Percentiles rank a stretch among this genome's conserved stretches.
Conservation (phyloP, 2,329 filamentous ascomycete species). For the Pseudocercospora fijiensis region DNA sequence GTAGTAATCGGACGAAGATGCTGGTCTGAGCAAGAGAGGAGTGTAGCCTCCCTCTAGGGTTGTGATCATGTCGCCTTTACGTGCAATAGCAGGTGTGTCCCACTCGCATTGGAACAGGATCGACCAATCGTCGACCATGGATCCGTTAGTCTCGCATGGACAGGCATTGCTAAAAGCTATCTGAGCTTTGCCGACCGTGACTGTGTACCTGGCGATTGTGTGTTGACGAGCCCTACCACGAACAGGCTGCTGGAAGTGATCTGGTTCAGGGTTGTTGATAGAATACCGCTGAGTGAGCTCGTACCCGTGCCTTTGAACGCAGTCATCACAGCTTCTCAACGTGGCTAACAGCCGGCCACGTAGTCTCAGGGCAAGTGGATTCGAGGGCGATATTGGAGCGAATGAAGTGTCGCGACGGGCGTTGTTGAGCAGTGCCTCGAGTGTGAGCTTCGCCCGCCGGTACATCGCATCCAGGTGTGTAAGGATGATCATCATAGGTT, state of each 20-base stretch:
- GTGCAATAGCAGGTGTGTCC: not conserved
- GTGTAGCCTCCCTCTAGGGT: not conserved
- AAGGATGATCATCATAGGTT: not conserved
- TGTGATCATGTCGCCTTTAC: not conserved
- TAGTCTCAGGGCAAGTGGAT: not conserved
- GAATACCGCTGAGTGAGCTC: not conserved
- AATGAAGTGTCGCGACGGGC: not conserved
- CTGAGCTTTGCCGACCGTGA: not conserved
- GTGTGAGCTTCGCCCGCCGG: not conserved
- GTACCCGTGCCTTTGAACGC: not conserved
- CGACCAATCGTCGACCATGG: conserved; percentile 1
- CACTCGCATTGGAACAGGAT: conserved; percentile 7
- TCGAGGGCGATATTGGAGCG: not conserved
- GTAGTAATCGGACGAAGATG: not conserved
- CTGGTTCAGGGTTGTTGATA: not conserved
- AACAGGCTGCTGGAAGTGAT: not conserved
- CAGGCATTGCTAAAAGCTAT: not conserved
- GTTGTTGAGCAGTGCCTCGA: not conserved
- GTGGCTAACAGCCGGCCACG: not conserved
- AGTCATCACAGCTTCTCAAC: not conserved
- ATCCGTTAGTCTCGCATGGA: conserved; percentile 2
- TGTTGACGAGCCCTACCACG: not conserved
- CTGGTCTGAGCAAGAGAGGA: not conserved
- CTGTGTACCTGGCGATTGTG: not conserved
- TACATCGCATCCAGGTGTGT: conserved; percentile 2